Percentiles rank a stretch among this genome's conserved stretches.
Conservation (phyloP, 371 early-diverging fungal genomes). For the Smittium culicis region DNA sequence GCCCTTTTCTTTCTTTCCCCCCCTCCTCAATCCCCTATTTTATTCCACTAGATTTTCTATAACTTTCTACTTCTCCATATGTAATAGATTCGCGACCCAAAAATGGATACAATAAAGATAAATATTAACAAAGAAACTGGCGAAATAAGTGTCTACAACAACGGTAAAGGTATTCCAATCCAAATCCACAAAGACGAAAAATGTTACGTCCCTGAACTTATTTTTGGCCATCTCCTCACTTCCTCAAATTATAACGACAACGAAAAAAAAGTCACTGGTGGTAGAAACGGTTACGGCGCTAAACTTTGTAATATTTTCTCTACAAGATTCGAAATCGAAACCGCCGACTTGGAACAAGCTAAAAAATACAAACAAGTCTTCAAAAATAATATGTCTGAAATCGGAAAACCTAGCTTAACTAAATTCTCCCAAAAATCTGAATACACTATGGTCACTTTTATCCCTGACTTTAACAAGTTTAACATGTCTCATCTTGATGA, state of each 20-base stretch:
- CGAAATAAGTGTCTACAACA: slow-evolving; percentile 85
- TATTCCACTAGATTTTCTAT: no score
- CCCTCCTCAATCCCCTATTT: no score
- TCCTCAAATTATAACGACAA: slow-evolving; percentile 98
- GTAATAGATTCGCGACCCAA: slow-evolving; percentile 63
- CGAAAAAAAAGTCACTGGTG: slow-evolving; percentile 98
- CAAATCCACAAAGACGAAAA: slow-evolving; percentile 88
- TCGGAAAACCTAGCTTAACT: slow-evolving; percentile 58
- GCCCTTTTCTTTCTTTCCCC: no score
- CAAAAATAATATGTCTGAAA: slow-evolving; percentile 74
- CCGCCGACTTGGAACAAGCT: slow-evolving; percentile 60
- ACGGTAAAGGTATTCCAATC: slow-evolving; percentile 97
- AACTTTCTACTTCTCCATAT: not conserved
- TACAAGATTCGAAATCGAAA: slow-evolving; percentile 94
- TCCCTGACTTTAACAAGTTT: slow-evolving; percentile 92
- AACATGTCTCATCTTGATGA: slow-evolving; percentile 77
- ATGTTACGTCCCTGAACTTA: slow-evolving; percentile 97
- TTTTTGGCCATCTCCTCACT: slow-evolving; percentile 98
- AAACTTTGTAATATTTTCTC: slow-evolving; percentile 99
- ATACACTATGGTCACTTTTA: slow-evolving; percentile 90
- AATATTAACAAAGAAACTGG: slow-evolving; percentile 72
- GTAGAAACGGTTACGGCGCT: slow-evolving; percentile 99
- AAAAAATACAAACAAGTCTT: slow-evolving; percentile 80
- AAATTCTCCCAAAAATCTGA: slow-evolving; percentile 45
- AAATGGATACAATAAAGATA: slow-evolving; percentile 88